These are phyloP conservation scores for Candida manassasensis DNA, from an alignment of 805 yeast genomes.

Conservation along the genomic window DNA sequence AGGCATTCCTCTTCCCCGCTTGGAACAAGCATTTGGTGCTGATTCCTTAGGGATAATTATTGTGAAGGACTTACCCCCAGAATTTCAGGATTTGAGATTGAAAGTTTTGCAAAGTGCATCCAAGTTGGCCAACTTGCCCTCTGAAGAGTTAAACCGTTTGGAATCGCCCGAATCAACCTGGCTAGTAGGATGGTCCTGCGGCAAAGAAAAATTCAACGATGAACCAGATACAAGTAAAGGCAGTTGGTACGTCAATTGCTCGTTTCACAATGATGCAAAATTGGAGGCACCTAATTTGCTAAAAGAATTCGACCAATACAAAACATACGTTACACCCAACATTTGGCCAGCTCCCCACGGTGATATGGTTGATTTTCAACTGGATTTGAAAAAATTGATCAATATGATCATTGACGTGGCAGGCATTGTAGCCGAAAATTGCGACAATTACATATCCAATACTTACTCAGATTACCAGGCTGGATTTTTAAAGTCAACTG, in stretches of 20 bases:
- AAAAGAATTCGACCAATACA: slow-evolving; percentile 26
- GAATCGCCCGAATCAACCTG: slow-evolving; percentile 49
- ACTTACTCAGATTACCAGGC: slow-evolving; percentile 23
- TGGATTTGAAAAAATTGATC: slow-evolving; percentile 35
- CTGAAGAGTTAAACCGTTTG: slow-evolving; percentile 26
- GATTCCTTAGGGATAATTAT: slow-evolving; percentile 52
- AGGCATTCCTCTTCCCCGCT: slow-evolving; percentile 25
- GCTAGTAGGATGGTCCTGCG: slow-evolving; percentile 60
- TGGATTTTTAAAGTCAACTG: slow-evolving; percentile 41
- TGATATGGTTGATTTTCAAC: slow-evolving; percentile 30
- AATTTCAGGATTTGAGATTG: slow-evolving; percentile 33
- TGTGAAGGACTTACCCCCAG: slow-evolving; percentile 38
- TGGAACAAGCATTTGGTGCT: slow-evolving; percentile 49
- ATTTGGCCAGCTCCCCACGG: slow-evolving; percentile 42
- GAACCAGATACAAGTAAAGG: slow-evolving; percentile 50
- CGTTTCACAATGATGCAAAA: slow-evolving; percentile 40
- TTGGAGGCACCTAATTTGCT: slow-evolving; percentile 46
- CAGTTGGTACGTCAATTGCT: slow-evolving; percentile 55
- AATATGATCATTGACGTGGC: slow-evolving; percentile 46
- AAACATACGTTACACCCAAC: slow-evolving; percentile 46
- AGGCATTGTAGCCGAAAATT: slow-evolving; percentile 45
- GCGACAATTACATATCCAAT: slow-evolving; percentile 41
- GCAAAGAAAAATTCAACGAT: slow-evolving; percentile 47
- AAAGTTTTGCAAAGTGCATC: slow-evolving; percentile 42
- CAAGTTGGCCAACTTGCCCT: slow-evolving; percentile 36